Evolutionary conservation across 2,329 filamentous ascomycete genomes (phyloP), one percentile per base, ranked within the genome.

Genomic region (Colletotrichum chrysophilum): DNA sequence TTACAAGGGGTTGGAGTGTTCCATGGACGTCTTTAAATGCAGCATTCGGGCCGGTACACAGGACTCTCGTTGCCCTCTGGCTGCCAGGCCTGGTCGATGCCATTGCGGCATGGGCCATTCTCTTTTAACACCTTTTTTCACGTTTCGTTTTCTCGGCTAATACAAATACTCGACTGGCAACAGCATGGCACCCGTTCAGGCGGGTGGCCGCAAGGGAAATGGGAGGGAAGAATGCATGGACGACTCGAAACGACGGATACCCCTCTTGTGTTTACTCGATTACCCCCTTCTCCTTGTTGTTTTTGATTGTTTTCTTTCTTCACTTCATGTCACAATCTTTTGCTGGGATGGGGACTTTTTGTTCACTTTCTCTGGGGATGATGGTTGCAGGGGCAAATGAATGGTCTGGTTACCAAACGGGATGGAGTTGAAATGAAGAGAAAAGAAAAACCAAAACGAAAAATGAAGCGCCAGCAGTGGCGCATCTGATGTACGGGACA

Each of bases 191-290:
- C 77, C 72, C 77, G 74, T 76, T 60, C 76, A 79, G 78, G 80
- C 79, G 81, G 81, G 80, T 82, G 81, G 70, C 71, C 78, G 76
- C 75, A 74, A 69, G 68, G 76, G 72, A 75, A 70, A 66, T 75
- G 81, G 80, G 84, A 79, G 83, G 83, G 80, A 81, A 85, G 84
- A 86, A 85, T 85, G 85, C 79, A 85, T 86, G 85, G 83, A 86
- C 80, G 85, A 86, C 82, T 84, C 81, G 82, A 84, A 80, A 85
- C 79, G 85, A 87, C 82, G 85, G 85, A 87, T 87, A 86, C 85
- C 85, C 85, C 77, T 80, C 79, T 78, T 74, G 61, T 78, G 70
- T 75, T 77, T 77, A 77, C 71, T 77, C 70, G 70, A 71, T 77
- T 76, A 76, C 65, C 76, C 67, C 77, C 71, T 70, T 76, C 65